These are phyloP conservation scores for Nematocida displodere DNA, from an alignment of 371 early-diverging fungal genomes.

Conservation along the genomic window DNA sequence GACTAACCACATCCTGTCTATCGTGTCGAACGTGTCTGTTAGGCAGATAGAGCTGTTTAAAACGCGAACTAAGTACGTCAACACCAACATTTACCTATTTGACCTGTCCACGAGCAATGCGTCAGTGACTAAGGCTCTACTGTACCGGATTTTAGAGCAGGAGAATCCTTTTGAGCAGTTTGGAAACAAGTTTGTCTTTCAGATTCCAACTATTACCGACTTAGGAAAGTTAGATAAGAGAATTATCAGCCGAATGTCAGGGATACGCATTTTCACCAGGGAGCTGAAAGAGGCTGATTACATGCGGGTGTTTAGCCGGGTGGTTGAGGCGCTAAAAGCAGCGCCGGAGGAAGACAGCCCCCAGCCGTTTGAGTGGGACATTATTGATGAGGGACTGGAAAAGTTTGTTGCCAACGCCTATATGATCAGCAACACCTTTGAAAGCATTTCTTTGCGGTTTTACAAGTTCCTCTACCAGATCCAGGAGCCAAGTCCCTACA, in stretches of 20 bases:
- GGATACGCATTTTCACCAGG: conserved; percentile 13
- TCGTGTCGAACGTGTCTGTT: conserved; percentile 7
- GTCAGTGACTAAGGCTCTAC: background rate
- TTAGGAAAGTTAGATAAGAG: conserved; percentile 34
- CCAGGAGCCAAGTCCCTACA: conserved; percentile 2
- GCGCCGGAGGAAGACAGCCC: background rate
- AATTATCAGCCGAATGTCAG: conserved; percentile 43
- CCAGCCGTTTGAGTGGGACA: background rate
- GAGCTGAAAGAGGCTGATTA: conserved; percentile 27
- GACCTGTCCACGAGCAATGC: background rate
- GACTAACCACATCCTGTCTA: background rate
- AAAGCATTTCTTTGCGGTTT: conserved; percentile 8
- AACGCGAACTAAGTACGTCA: background rate
- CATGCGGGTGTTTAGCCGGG: conserved; percentile 27
- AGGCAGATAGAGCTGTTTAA: background rate
- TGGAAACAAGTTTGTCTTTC: conserved; percentile 33
- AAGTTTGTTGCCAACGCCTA: conserved; percentile 11
- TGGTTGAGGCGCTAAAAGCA: conserved; percentile 17
- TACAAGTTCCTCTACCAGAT: conserved; percentile 26
- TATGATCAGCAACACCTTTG: conserved; percentile 17
- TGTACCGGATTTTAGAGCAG: conserved; percentile 41
- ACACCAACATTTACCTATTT: conserved; percentile 3
- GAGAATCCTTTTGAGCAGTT: background rate
- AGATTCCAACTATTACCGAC: conserved; percentile 9
- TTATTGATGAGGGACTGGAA: background rate